Base-by-base conservation (phyloP, 148 eudicot genomes). In the Arctostaphylos glauca region DNA sequence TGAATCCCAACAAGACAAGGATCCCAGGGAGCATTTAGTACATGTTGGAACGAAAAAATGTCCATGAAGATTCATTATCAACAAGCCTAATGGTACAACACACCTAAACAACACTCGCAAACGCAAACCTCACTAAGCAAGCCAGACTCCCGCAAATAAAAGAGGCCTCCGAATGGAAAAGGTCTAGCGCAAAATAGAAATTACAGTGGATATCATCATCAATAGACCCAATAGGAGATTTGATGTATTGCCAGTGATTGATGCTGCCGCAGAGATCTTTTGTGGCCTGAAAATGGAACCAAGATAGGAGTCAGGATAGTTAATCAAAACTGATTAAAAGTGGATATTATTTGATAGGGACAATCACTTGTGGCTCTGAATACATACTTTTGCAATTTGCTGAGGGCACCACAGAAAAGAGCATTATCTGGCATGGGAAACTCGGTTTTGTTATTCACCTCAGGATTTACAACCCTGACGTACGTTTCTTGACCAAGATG, bases 401-500 rank as follows among this genome's bases (percentile, higher is more conserved):
- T 81, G 50, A 96, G 98, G 74, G 94, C 87, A 44, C 99, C 99
- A 74, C 99, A 96, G 86, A 74, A 96, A 5, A 94, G 97, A 78
- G 88, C 93, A 81, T 94, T 96, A 10, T 89, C 94, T 3, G 98
- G 99, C 62, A 83, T 84, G 54, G 97, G 91, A 43, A 93, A 79
- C 91, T 94, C 98, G 4, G 95, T 92, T 88, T 93, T 92, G 93
- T 86, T 86, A 74, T 55, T 88, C 16, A 84, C 78, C 90, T 94
- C 99, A 9, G 94, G 92, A 86, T 96, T 96, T 74, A 92, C 85
- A 25, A 96, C 92, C 86, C 89, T 87, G 80, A 96, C 81, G 64
- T 96, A 96, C 18, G 99, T 96, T 85, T 96, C 99, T 88, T 96
- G 94, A 64, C 99, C 99, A 15, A 94, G 99, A 78, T 92, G 94